Percentiles rank a stretch among this genome's conserved stretches.
These are phyloP conservation scores for Protomyces macrosporus DNA, from an alignment of 1,139 yeast species.

Conservation along the genomic window DNA sequence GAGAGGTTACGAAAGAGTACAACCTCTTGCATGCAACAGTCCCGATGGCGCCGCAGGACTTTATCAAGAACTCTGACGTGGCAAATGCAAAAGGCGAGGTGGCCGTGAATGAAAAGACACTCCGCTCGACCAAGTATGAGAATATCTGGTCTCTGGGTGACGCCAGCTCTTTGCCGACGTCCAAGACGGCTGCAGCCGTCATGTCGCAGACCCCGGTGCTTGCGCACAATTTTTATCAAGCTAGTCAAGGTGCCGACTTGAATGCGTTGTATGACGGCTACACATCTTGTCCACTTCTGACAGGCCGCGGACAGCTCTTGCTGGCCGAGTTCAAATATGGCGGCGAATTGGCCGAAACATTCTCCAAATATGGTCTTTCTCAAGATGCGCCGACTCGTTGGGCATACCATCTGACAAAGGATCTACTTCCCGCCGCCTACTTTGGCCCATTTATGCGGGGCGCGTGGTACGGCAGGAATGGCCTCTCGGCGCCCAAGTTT, in stretches of 20 bases:
- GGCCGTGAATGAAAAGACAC: slow-evolving; percentile 25
- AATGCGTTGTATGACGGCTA: slow-evolving; percentile 26
- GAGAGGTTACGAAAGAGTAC: slow-evolving; percentile 12
- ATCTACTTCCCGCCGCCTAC: slow-evolving; percentile 26
- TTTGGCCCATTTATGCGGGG: slow-evolving; percentile 23
- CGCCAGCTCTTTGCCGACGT: slow-evolving; percentile 26
- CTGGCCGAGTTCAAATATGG: slow-evolving; percentile 28
- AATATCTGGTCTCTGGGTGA: slow-evolving; percentile 28
- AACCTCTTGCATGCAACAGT: slow-evolving; percentile 27
- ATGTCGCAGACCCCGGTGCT: slow-evolving; percentile 28
- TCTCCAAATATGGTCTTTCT: slow-evolving; percentile 25
- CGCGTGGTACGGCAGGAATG: slow-evolving; percentile 26
- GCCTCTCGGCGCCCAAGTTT: slow-evolving; percentile 24
- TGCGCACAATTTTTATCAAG: slow-evolving; percentile 26
- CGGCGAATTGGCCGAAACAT: slow-evolving; percentile 25
- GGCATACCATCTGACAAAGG: slow-evolving; percentile 28
- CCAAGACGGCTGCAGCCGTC: slow-evolving; percentile 28
- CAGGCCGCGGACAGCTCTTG: slow-evolving; percentile 25
- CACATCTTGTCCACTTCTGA: slow-evolving; percentile 27
- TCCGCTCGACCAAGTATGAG: slow-evolving; percentile 24
- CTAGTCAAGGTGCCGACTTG: slow-evolving; percentile 10
- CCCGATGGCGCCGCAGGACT: slow-evolving; percentile 28
- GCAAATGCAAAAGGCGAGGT: slow-evolving; percentile 25
- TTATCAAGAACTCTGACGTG: slow-evolving; percentile 19
- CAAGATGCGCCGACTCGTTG: slow-evolving; percentile 25